These are phyloP conservation scores for Phylloporus scabripes DNA, from an alignment of 768 basidiomycete species.

Conservation along the genomic window DNA sequence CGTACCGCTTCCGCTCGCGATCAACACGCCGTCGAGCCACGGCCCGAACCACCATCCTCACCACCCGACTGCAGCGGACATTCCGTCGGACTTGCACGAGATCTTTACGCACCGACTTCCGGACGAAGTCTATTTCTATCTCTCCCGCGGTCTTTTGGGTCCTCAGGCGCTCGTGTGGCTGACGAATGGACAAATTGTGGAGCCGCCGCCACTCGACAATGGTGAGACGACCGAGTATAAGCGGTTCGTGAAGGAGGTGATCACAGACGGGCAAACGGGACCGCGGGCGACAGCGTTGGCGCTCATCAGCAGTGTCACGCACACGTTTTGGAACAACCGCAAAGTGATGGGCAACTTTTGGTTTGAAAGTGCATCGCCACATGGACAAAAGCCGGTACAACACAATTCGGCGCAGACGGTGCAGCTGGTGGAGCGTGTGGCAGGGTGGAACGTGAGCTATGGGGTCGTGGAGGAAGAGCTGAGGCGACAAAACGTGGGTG, in stretches of 20 bases:
- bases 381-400: constrained; percentile 51
- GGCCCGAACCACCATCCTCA: constrained; percentile 54
- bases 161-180: constrained; percentile 95
- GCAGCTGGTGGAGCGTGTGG: constrained; percentile 82
- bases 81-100: constrained; percentile 87
- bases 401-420: constrained; percentile 78
- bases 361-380: constrained; percentile 55
- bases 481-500: constrained; percentile 88
- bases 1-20: constrained; percentile 71
- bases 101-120: constrained; percentile 93
- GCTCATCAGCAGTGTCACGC: constrained; percentile 72
- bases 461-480: constrained; percentile 88
- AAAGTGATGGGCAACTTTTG: constrained; percentile 72
- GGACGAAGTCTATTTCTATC: constrained; percentile 94
- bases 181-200: constrained; percentile 77
- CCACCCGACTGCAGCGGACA: constrained; percentile 78
- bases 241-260: constrained; percentile 91
- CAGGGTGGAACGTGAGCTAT: constrained; percentile 86
- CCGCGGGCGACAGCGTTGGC: constrained; percentile 90
- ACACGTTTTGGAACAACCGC: constrained; percentile 75
- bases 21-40: constrained; percentile 44
- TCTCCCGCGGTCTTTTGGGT: constrained; percentile 85
- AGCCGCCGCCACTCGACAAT: constrained; percentile 87
- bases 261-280: constrained; percentile 91
- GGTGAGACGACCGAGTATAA: constrained; percentile 94